Base-by-base conservation (phyloP, 331 rosid species). In the Erythrophleum ivorense region DNA sequence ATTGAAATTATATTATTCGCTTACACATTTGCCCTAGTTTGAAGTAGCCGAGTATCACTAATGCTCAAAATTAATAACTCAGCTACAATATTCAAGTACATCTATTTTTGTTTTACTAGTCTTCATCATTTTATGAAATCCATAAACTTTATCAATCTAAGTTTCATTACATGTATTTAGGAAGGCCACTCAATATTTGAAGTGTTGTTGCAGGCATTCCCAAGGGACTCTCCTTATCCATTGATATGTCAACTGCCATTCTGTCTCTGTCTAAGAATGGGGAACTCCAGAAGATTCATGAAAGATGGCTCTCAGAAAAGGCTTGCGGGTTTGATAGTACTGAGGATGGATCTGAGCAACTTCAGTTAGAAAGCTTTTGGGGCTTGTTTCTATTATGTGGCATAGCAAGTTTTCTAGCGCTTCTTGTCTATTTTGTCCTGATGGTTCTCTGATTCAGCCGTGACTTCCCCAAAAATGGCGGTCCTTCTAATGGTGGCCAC, bases 221-320 rank as follows among this genome's bases (percentile, higher is more conserved):
- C 87, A 16, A 87, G 81, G 81, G 94, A 84, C 86, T 93, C 97
- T 53, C 93, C 97, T 50, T 93, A 48, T 89, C 97, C 71, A 19
- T 85, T 34, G 97, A 91, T 67, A 80, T 93, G 87, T 90, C 97
- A 55, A 93, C 92, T 0, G 97, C 97, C 48, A 86, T 91, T 31
- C 90, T 93, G 65, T 58, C 85, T 31, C 86, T 93, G 16, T 88
- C 97, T 0, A 97, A 93, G 80, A 91, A 87, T 16, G 97, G 94
- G 0, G 85, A 84, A 6, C 97, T 93, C 66, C 82, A 79, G 73
- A 83, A 65, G 79, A 86, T 93, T 83, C 86, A 74, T 77, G 77
- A 87, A 9, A 87, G 80, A 81, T 93, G 97, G 97, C 77, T 93
- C 59, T 86, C 93, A 3, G 71, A 75, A 43, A 84, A 77, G 81